phyloP scores from a whole-genome alignment of 306 rosid genomes.

The Leucaena leucocephala region DNA sequence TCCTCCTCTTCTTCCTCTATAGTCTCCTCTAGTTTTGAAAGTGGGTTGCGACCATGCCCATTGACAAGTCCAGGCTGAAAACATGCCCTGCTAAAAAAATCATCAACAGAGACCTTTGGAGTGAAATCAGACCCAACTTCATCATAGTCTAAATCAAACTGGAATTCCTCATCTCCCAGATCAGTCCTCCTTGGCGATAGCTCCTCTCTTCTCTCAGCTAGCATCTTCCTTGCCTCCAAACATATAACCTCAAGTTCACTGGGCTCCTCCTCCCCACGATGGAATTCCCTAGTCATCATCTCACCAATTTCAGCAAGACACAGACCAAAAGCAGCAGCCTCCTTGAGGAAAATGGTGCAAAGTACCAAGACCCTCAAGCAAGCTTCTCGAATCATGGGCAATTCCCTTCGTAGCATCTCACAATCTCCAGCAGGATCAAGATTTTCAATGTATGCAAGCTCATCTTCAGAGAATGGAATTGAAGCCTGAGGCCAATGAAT shows the following conservation, averaged over 20 bases:
- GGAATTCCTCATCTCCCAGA: constrained; percentile 56
- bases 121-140: constrained; percentile 49
- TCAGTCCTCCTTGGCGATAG: constrained; percentile 60
- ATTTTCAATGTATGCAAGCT: constrained; percentile 69
- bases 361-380: constrained; percentile 88
- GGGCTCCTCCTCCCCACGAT: constrained; percentile 87
- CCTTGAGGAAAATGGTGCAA: constrained; percentile 88
- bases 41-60: constrained; percentile 57
- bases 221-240: constrained; percentile 78
- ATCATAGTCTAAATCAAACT: constrained; percentile 74
- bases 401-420: constrained; percentile 76
- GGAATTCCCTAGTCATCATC: constrained; percentile 96
- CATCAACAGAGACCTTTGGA: constrained; percentile 48
- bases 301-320: constrained; percentile 97
- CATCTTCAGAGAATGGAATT: constrained; percentile 90
- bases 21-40: constrained; percentile 85
- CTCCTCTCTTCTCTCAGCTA: constrained; percentile 63
- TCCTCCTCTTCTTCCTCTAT: constrained; percentile 51
- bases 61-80: constrained; percentile 50
- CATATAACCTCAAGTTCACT: constrained; percentile 94
- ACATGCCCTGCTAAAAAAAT: constrained; percentile 42
- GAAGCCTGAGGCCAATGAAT: constrained; percentile 99
- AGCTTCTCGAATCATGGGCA: constrained; percentile 96
- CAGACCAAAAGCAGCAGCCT: constrained; percentile 76
- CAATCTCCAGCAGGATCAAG: constrained; percentile 69